Conservation (phyloP, 306 rosid genomes). For the Biancaea sappan region DNA sequence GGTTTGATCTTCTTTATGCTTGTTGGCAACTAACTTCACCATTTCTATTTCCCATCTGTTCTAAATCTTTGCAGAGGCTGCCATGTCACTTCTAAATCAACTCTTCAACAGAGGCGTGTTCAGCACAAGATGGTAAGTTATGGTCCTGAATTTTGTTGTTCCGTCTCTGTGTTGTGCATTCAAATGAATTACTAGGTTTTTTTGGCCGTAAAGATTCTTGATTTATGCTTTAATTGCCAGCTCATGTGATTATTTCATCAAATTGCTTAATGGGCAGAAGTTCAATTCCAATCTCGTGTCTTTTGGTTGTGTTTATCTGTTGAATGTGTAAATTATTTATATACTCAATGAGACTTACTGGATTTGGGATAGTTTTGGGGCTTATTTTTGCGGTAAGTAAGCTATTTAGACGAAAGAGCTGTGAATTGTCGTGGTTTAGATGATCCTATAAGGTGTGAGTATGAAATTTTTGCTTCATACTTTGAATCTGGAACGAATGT, state of each 20-base stretch:
- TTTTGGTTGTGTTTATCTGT: neutral
- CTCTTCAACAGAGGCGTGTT: constrained; percentile 93
- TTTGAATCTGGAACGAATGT: constrained; percentile 16
- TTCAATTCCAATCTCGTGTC: neutral
- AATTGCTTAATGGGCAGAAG: neutral
- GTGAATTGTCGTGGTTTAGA: neutral
- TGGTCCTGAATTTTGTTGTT: neutral
- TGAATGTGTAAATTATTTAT: constrained; percentile 1
- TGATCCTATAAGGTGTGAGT: neutral
- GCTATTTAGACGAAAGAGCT: constrained; percentile 7
- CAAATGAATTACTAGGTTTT: neutral
- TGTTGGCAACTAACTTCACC: neutral
- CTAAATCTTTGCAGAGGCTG: neutral
- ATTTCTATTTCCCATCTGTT: neutral
- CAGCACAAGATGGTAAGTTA: constrained; percentile 77
- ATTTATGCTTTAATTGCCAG: neutral
- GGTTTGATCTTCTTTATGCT: neutral
- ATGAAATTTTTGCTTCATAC: constrained; percentile 6
- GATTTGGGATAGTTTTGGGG: constrained; percentile 9
- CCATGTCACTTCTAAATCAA: constrained; percentile 92
- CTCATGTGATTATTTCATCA: constrained; percentile 9
- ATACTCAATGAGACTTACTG: neutral
- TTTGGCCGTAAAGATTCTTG: neutral
- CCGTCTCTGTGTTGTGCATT: neutral
- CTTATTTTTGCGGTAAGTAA: constrained; percentile 12